Conservation (phyloP, 2,329 filamentous ascomycete genomes). For the Dendryphion nanum region DNA sequence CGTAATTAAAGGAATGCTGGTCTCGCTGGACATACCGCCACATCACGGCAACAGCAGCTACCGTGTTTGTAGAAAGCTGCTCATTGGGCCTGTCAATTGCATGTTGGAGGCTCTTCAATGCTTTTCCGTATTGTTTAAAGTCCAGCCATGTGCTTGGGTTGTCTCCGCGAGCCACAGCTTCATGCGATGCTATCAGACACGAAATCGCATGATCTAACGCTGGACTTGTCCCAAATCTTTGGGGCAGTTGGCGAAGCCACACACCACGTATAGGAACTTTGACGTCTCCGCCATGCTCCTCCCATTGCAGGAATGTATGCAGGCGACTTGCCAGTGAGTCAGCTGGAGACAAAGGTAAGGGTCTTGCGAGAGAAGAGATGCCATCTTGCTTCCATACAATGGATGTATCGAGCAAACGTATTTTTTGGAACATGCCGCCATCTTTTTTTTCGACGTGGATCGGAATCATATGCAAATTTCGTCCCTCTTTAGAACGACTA, state of each 20-base stretch:
- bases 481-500: neutral
- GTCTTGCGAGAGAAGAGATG: neutral
- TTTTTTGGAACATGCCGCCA: slow-evolving; percentile 7
- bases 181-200: slow-evolving; percentile 4
- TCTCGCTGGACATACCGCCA: too few species aligned
- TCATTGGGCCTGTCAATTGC: slow-evolving; percentile 7
- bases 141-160: slow-evolving; percentile 3
- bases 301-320: neutral
- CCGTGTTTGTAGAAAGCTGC: slow-evolving; percentile 4
- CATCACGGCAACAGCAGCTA: slow-evolving; percentile 7
- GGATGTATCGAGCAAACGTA: slow-evolving; percentile 5
- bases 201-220: slow-evolving; percentile 4
- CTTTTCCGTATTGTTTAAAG: slow-evolving; percentile 6
- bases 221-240: slow-evolving; percentile 2
- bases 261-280: slow-evolving; percentile 3
- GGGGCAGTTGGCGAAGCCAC: slow-evolving; percentile 4
- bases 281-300: neutral
- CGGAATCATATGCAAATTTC: slow-evolving; percentile 4
- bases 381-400: neutral
- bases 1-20: too few species aligned
- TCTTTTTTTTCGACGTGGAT: slow-evolving; percentile 1
- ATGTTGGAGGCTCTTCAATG: slow-evolving; percentile 7
- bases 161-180: slow-evolving; percentile 3
- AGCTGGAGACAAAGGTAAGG: neutral
- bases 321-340: slow-evolving; percentile 1